phyloP scores from a whole-genome alignment of 2,329 filamentous ascomycete genomes.

The Remersonia thermophila region DNA sequence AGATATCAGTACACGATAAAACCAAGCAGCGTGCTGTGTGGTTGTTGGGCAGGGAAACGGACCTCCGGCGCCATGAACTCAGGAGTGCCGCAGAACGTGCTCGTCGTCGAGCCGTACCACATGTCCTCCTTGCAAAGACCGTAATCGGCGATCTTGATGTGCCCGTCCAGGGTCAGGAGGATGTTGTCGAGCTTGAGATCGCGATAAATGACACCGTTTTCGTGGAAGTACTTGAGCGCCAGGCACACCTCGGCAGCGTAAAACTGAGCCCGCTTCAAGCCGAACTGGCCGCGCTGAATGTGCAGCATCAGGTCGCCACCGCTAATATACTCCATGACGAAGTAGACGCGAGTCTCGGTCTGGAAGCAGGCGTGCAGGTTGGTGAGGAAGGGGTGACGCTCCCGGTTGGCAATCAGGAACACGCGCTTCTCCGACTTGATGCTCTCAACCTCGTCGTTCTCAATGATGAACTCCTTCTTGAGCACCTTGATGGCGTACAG shows the following conservation, averaged over 20 bases:
- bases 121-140: constrained; percentile 99
- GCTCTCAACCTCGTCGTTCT: constrained; percentile 98
- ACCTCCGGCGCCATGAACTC: constrained; percentile 99
- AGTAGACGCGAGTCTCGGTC: constrained; percentile 95
- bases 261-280: constrained; percentile 93
- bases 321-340: constrained; percentile 99
- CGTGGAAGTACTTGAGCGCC: constrained; percentile 97
- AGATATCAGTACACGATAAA: background rate
- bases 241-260: constrained; percentile 96
- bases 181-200: constrained; percentile 93
- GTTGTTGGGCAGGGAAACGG: constrained; percentile 23
- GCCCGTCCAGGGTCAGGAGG: constrained; percentile 82
- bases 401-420: constrained; percentile 92
- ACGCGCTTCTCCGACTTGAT: constrained; percentile 96
- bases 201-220: constrained; percentile 97
- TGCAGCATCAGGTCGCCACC: constrained; percentile 98
- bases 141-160: constrained; percentile 98
- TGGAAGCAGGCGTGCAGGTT: constrained; percentile 98
- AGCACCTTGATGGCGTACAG: constrained; percentile 97
- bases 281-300: constrained; percentile 93
- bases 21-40: too few relatives aligned
- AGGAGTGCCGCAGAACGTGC: constrained; percentile 98
- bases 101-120: constrained; percentile 96
- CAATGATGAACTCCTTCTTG: constrained; percentile 99
- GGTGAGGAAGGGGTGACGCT: constrained; percentile 88